phyloP scores from a whole-genome alignment of 495 filamentous ascomycete species.

The Rhizodiscina lignyota region DNA sequence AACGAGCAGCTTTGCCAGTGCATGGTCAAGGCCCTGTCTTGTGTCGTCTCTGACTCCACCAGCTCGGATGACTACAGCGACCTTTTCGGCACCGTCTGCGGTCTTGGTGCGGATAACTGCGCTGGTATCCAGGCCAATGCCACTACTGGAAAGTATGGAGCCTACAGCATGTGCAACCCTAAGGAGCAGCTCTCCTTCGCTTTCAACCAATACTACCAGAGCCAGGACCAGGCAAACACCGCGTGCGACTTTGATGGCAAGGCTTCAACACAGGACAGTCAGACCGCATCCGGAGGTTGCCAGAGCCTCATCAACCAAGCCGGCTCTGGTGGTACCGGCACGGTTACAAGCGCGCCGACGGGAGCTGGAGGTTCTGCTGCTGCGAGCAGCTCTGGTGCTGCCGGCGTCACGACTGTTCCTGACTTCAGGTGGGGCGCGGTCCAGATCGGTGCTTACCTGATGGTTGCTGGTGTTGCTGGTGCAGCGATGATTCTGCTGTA shows the following conservation, averaged over 20 bases:
- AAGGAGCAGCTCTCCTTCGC: conserved; percentile 66
- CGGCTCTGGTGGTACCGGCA: conserved; percentile 44
- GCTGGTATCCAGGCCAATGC: conserved; percentile 53
- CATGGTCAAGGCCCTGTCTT: conserved; percentile 57
- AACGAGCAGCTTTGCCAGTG: conserved; percentile 62
- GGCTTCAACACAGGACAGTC: conserved; percentile 29
- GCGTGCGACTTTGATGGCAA: conserved; percentile 68
- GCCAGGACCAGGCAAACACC: conserved; percentile 35
- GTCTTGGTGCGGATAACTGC: conserved; percentile 37
- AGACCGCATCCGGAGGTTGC: conserved; percentile 35
- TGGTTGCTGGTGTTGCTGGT: conserved; percentile 50
- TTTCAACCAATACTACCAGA: conserved; percentile 60
- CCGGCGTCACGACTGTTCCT: conserved; percentile 28
- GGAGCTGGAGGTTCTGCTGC: conserved; percentile 18
- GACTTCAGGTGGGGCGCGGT: conserved; percentile 44
- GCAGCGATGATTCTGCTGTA: conserved; percentile 66
- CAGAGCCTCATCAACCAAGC: conserved; percentile 38
- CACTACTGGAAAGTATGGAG: conserved; percentile 62
- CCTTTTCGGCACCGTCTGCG: conserved; percentile 65
- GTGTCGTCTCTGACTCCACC: conserved; percentile 40
- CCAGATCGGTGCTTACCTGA: conserved; percentile 49
- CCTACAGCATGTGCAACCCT: conserved; percentile 75
- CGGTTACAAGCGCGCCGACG: conserved; percentile 38
- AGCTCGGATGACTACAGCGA: conserved; percentile 34
- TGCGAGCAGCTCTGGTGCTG: conserved; percentile 21